Evolutionary conservation across 2,329 filamentous ascomycete species (phyloP).

Genomic region (Verticillium alfalfae): DNA sequence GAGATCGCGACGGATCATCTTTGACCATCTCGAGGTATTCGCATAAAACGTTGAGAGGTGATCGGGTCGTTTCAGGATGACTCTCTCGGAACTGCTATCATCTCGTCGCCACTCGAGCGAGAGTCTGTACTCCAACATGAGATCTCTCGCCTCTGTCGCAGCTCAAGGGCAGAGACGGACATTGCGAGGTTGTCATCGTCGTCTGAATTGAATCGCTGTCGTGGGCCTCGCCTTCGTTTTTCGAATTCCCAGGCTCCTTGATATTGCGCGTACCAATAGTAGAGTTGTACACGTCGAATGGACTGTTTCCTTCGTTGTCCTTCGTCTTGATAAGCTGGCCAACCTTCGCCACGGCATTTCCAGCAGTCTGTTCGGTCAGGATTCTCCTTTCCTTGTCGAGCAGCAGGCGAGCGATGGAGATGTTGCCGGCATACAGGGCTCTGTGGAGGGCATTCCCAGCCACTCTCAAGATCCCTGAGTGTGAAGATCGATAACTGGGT

Average conservation of each 20-base stretch:
- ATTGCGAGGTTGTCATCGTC: constrained; percentile 7
- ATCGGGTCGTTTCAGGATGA: constrained; percentile 69
- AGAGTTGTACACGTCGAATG: constrained; percentile 85
- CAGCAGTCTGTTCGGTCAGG: constrained; percentile 51
- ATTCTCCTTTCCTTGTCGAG: constrained; percentile 72
- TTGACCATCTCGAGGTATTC: constrained; percentile 53
- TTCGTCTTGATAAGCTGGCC: constrained; percentile 88
- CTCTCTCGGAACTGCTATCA: constrained; percentile 85
- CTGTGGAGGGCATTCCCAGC: constrained; percentile 95
- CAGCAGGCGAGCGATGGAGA: constrained; percentile 76
- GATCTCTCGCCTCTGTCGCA: constrained; percentile 58
- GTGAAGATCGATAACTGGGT: constrained; percentile 81
- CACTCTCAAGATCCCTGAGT: constrained; percentile 85
- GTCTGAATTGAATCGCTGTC: constrained; percentile 44
- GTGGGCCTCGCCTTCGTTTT: constrained; percentile 42
- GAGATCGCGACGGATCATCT: constrained; percentile 17
- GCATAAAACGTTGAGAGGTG: no score
- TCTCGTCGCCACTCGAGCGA: no score
- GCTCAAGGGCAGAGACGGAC: constrained; percentile 13
- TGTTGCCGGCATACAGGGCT: constrained; percentile 84
- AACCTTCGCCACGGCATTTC: constrained; percentile 53
- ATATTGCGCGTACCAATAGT: constrained; percentile 78
- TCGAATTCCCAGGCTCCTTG: constrained; percentile 29
- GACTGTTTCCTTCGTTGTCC: constrained; percentile 89
- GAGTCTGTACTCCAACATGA: no score